A percentile compares a stretch with the other conserved stretches of the same genome.
phyloP scores from a whole-genome alignment of 2,329 filamentous ascomycete species.

The Aspergillus amoenus region DNA sequence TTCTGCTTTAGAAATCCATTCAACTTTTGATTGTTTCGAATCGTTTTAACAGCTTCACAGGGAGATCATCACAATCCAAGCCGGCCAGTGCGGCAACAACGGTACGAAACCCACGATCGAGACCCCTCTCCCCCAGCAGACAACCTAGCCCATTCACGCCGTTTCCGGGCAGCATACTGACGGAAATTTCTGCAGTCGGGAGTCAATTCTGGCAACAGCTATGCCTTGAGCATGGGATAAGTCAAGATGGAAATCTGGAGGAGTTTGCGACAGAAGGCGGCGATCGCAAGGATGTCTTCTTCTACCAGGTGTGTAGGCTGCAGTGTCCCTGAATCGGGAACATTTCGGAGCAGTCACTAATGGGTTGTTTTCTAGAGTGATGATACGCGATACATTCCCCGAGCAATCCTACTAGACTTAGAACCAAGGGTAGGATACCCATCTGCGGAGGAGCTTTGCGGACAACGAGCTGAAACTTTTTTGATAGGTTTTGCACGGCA shows the following conservation, averaged over 20 bases:
- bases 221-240: slow-evolving; percentile 97
- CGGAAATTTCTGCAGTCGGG: slow-evolving; percentile 62
- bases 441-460: not conserved
- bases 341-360: not conserved
- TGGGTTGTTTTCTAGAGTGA: slow-evolving; percentile 64
- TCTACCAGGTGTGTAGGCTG: slow-evolving; percentile 66
- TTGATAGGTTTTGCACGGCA: slow-evolving; percentile 75
- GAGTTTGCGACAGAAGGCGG: slow-evolving; percentile 97
- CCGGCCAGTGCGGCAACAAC: slow-evolving; percentile 99
- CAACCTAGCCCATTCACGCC: not conserved
- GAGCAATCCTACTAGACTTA: slow-evolving; percentile 91
- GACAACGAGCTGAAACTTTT: slow-evolving; percentile 1
- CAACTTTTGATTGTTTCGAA: not conserved
- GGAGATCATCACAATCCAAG: slow-evolving; percentile 99
- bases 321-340: not conserved
- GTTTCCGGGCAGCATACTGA: slow-evolving; percentile 30
- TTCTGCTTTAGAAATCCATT: not conserved
- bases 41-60: slow-evolving; percentile 48
- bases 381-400: slow-evolving; percentile 95
- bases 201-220: slow-evolving; percentile 99
- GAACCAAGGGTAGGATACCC: slow-evolving; percentile 71
- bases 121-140: slow-evolving; percentile 10
- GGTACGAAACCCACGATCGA: slow-evolving; percentile 59
- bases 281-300: slow-evolving; percentile 98
- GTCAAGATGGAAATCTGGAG: slow-evolving; percentile 92